A percentile compares a stretch with the other conserved stretches of the same genome.
phyloP scores from a whole-genome alignment of 371 early-diverging fungal genomes.

The Saksenaea oblongispora region DNA sequence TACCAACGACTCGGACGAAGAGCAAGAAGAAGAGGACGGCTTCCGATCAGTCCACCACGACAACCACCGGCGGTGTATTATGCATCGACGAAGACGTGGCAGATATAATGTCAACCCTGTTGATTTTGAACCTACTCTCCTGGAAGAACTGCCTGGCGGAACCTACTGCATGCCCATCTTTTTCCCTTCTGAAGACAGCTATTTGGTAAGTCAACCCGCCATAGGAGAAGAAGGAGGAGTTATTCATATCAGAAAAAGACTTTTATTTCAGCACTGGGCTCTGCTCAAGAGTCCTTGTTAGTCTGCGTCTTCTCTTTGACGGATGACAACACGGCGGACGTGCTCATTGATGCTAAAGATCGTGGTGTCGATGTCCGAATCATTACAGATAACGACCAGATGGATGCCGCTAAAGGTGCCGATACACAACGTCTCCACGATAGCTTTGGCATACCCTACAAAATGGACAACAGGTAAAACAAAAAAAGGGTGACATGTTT shows the following conservation, averaged over 20 bases:
- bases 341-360: conserved; percentile 49
- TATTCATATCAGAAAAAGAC: conserved; percentile 15
- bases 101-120: neutral
- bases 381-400: conserved; percentile 67
- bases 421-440: conserved; percentile 52
- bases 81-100: neutral
- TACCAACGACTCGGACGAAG: neutral
- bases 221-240: conserved; percentile 20
- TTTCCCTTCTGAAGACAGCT: conserved; percentile 57
- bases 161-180: conserved; percentile 56
- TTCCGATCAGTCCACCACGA: neutral
- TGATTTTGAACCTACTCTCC: conserved; percentile 15
- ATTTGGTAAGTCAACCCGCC: conserved; percentile 16
- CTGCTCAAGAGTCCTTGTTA: conserved; percentile 49
- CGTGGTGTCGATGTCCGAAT: conserved; percentile 59
- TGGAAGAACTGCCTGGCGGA: conserved; percentile 15
- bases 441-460: conserved; percentile 49
- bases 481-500: conserved; percentile 6
- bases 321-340: conserved; percentile 56
- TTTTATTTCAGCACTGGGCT: conserved; percentile 48
- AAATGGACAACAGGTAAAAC: conserved; percentile 36
- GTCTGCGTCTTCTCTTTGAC: conserved; percentile 62
- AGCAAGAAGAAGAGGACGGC: conserved; percentile 13
- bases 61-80: neutral
- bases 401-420: conserved; percentile 44